Base-by-base conservation (phyloP, 345 rosid genomes). In the Cardamine resedifolia region DNA sequence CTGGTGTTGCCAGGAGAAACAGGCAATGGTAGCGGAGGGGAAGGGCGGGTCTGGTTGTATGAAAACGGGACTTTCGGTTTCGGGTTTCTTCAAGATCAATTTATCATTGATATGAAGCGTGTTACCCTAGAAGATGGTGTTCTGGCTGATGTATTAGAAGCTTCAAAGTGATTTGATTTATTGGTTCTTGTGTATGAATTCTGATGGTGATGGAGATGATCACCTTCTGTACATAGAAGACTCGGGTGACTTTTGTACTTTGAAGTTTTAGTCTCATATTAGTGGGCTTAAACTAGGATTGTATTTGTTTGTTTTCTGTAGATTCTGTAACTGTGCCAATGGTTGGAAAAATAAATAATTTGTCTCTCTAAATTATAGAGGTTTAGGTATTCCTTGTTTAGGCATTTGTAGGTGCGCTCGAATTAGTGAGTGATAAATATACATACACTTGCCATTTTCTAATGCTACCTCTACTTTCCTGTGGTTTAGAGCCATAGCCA, bases 21-120 rank as follows among this genome's bases (percentile, higher is more conserved):
- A 21, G 87, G 66, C 47, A 43, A 79, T 8, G 77, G 74, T 12
- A 16, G 6, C 58, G 74, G 53, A 45, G 88, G 80, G n/a, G 87
- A 88, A 52, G 96, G 97, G 27, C 86, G 95, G 82, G 87, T 94
- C 14, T 91, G 98, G 98, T 83, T 81, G 73, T 87, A 91, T 55
- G 76, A 39, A 65, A 77, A 89, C 39, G 96, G 93, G 52, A 82
- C 90, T 4, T 91, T 94, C 23, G 89, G 96, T 15, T 94, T 86
- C 36, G 98, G 96, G 38, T 89, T 88, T 82, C 87, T 91, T 70
- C 64, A 71, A 59, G 95, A 91, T 75, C 87, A 85, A 64, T 82
- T 81, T 47, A 65, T 91, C 24, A 66, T 80, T 34, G 93, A 94
- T 81, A 77, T 91, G 75, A 88, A 83, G 72, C 89, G 73, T 51